A percentile compares a stretch with the other conserved stretches of the same genome.
Conservation (phyloP, 108 stramenopile genomes). For the Fistulifera pelliculosa region DNA sequence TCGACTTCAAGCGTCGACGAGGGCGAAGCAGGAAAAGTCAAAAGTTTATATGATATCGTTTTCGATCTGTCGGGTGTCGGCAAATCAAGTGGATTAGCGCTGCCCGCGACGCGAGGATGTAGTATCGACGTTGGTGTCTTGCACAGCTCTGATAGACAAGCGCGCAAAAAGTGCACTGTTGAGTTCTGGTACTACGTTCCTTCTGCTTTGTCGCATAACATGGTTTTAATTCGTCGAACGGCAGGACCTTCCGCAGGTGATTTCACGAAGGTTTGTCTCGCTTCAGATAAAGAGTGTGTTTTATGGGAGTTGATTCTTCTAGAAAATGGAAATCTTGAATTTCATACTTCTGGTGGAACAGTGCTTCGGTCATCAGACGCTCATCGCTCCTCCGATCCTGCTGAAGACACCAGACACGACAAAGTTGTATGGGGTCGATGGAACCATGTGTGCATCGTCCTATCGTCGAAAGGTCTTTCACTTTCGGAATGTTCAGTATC, state of each 20-base stretch:
- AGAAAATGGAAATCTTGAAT: slow-evolving; percentile 61
- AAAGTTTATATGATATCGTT: slow-evolving; percentile 69
- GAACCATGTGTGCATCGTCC: slow-evolving; percentile 77
- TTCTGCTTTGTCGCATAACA: slow-evolving; percentile 35
- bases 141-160: slow-evolving; percentile 39
- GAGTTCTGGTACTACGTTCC: slow-evolving; percentile 83
- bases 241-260: slow-evolving; percentile 39
- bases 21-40: slow-evolving; percentile 81
- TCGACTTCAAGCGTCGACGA: slow-evolving; percentile 83
- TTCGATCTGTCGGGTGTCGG: slow-evolving; percentile 49
- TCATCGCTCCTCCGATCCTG: background rate
- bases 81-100: slow-evolving; percentile 41
- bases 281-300: slow-evolving; percentile 37
- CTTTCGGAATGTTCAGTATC: slow-evolving; percentile 36
- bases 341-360: slow-evolving; percentile 52
- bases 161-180: slow-evolving; percentile 62
- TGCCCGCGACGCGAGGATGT: slow-evolving; percentile 55
- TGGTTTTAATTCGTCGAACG: slow-evolving; percentile 60
- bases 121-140: slow-evolving; percentile 81
- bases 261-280: slow-evolving; percentile 48
- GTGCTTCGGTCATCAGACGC: slow-evolving; percentile 15
- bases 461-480: slow-evolving; percentile 28
- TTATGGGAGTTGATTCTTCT: slow-evolving; percentile 76
- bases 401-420: slow-evolving; percentile 2
- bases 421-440: slow-evolving; percentile 53